Base-by-base conservation (phyloP, 2,329 filamentous ascomycete species). In the Xylaria sp. region DNA sequence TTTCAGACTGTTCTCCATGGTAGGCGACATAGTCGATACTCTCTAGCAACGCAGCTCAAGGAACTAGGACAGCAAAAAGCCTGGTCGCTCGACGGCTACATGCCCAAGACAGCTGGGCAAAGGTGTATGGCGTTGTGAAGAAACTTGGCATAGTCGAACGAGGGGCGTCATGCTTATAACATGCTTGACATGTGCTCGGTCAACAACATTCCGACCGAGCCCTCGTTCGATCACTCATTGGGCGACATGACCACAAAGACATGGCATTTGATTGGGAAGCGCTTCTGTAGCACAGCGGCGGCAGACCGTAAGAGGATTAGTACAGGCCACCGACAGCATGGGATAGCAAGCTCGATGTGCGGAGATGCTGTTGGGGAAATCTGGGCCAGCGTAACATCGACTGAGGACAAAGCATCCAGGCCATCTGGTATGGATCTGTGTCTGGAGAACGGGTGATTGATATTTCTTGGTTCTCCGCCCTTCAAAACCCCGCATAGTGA, bases 1-100 rank as follows among this genome's bases (percentile, higher is more conserved):
- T 33, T 70, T 70, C 49, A 69, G 61, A 40, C 66, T 46, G 19
- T 40, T 38, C 21, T 64, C 63, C 47, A 42, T 63, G 17, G 21
- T 45, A 7, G 62, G 40, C 33, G 66, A 56, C 67, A 67, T 71
- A 43, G 43, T 60, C 17, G 28, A 49, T n/a, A 12, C 6, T 60
- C 46, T 42, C 40, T 31, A 15, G 15, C 12, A 23, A 45, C 12
- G 12, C 12, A 19, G 35, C 43, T 42, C 19, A 37, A 19, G 15
- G 12, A 37, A 42, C 15, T 33, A 33, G 17, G 8, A 15, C 7
- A 17, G 3, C 6, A 47, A 31, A 21, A 38, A 50, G 12, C 33
- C 12, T 14, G 54, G 37, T n/a, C n/a, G 31, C 33, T 25, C 25
- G n/a, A 19, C 40, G 15, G 23, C 38, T 21, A 46, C 5, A 31